Evolutionary conservation across 202 grass and related monocot species (phyloP), one percentile per base, ranked within the genome.

Genomic region (Musa balbisiana): DNA sequence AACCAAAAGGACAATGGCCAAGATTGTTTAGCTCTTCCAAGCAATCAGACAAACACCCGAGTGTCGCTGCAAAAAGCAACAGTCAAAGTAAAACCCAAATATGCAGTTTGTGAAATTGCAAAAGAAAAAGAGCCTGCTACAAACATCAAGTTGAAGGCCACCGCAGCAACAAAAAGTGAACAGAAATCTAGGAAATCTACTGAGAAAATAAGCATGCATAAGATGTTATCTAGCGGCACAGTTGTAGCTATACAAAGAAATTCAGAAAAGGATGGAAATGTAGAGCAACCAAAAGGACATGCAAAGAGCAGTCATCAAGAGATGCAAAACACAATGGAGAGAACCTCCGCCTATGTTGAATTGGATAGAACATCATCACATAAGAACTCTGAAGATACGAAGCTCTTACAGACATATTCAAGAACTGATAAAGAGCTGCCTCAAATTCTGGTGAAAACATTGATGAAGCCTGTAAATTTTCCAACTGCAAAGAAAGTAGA

Each of bases 171-270:
- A 52, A 79, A 79, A 2, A 81, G 67, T 62, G 78, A 85, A 21
- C 23, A 56, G 52, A 87, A 85, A 74, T 71, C 76, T 52, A 84
- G 69, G 78, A 92, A 89, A 76, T 33, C 82, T 65, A 79, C 77
- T 58, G 78, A 85, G 11, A 85, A 92, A 77, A 26, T 53, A 53
- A 14, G 56, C 21, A 53, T 11, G 73, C 49, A 64, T 19, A 73
- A 73, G 50, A 14, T 20, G 15, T 67, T 54, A 53, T 69, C 25
- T 79, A 20, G 24, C 13, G 86, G 73, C 74, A 62, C 53, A 29
- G 66, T 66, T 25, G 14, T 11, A 71, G 65, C 52, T 72, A 64
- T 64, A 78, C 66, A 11, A 73, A 78, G 16, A 50, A 51, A 17
- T 82, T 68, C 27, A 78, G 68, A 51, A 62, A 83, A 83, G 59